phyloP scores from a whole-genome alignment of 108 stramenopile species.

The Stephanodiscus minutulus region DNA sequence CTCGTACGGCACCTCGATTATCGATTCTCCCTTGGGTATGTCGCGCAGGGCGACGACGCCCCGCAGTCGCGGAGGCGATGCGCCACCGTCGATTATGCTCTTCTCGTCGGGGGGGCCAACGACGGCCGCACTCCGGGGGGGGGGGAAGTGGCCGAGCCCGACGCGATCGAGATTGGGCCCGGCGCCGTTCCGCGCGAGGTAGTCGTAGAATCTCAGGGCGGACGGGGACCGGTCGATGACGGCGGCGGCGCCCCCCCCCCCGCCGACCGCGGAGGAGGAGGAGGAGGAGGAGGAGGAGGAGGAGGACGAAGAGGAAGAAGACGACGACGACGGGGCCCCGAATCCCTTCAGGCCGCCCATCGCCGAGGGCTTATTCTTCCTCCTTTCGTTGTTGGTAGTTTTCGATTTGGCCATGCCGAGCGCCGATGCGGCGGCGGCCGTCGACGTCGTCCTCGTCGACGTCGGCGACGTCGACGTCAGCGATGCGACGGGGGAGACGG shows the following conservation, averaged over 20 bases:
- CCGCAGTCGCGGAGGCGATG: conserved; percentile 47
- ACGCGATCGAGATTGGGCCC: conserved; percentile 65
- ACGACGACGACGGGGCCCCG: conserved; percentile 32
- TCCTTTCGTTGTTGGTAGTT: conserved; percentile 25
- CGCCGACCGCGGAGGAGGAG: neutral
- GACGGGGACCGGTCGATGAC: conserved; percentile 65
- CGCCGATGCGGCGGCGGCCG: neutral
- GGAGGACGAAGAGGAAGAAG: conserved; percentile 17
- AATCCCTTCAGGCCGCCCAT: conserved; percentile 53
- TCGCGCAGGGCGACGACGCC: conserved; percentile 70
- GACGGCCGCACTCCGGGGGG: too few relatives aligned
- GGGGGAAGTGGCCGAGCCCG: conserved; percentile 63
- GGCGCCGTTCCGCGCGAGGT: conserved; percentile 54
- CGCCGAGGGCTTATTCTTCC: conserved; percentile 14
- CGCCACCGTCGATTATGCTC: neutral
- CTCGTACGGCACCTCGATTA: conserved; percentile 79
- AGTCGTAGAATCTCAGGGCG: conserved; percentile 64
- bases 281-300: neutral
- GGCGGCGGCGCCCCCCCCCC: conserved; percentile 15
- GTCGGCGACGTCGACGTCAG: too few relatives aligned
- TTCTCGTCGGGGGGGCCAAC: neutral
- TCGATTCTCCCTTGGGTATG: conserved; percentile 70
- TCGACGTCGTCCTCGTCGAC: neutral
- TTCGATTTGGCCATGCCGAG: conserved; percentile 42
- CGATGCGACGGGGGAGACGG: too few relatives aligned